Evolutionary conservation across 2,329 filamentous ascomycete species (phyloP), one percentile per base, ranked within the genome.

Genomic region (Paecilomyces formosus): DNA sequence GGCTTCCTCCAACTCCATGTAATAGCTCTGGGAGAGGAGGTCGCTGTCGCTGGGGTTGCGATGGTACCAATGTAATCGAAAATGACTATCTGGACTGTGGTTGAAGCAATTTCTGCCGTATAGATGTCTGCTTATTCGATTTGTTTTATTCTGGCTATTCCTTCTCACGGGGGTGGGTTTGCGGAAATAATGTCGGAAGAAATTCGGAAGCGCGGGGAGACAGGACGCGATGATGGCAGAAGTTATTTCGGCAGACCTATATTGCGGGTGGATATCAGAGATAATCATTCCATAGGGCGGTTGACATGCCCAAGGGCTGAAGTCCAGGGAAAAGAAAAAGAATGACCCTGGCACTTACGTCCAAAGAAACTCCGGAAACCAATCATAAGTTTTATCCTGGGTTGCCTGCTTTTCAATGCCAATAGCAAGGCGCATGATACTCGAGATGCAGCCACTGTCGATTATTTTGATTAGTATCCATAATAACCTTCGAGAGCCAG

Each of bases 351-450:
- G n/a, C 2, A 57, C 64, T 59, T 61, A 68, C 66, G 66, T 67
- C 67, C 67, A 68, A 3, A 69, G 55, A 28, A 66, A 63, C 35
- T 64, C 61, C 11, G 64, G 61, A 45, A 67, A 67, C 61, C 65
- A 66, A 55, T 64, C 64, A 18, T 65, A 61, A 3, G 65, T 68
- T 52, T 62, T 64, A 56, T 67, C 66, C 1, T 54, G 28, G 18
- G 56, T 63, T 50, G 54, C 35, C 12, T 56, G 56, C 55, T 63
- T 64, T 21, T 55, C 50, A 50, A 67, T 56, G 55, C 66, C 65
- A 28, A 64, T 58, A 8, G 56, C 56, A 13, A 69, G 60, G 45
- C 65, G 61, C 62, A 69, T 65, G 24, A 69, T 58, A 33, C 65
- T 68, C 7, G 62, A 60, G 24, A 67, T 58, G 52, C 65, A 66